A percentile compares a stretch with the other conserved stretches of the same genome.
These are phyloP conservation scores for Amphibolis antarctica DNA, from an alignment of 106 monocot genomes.

Conservation along the genomic window DNA sequence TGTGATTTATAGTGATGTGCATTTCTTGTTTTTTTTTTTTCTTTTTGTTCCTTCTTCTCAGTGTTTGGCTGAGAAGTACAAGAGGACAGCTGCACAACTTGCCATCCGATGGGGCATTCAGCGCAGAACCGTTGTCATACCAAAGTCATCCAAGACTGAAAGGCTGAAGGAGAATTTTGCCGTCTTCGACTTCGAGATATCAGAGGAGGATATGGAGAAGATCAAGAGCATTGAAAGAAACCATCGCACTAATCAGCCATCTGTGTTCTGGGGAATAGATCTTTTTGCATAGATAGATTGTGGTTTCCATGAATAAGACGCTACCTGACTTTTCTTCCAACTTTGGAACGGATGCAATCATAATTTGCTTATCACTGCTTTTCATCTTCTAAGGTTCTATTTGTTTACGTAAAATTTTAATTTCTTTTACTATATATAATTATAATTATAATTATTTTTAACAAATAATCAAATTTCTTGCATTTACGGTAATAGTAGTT, in stretches of 20 bases:
- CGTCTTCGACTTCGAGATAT: conserved; percentile 73
- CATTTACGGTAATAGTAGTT: too few relatives aligned
- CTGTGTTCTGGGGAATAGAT: conserved; percentile 92
- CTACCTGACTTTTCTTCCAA: too few relatives aligned
- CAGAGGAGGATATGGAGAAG: conserved; percentile 73
- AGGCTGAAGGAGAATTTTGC: conserved; percentile 68
- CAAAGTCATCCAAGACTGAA: conserved; percentile 68
- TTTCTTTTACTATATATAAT: too few relatives aligned
- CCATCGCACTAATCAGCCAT: conserved; percentile 80
- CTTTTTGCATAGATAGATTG: conserved; percentile 53
- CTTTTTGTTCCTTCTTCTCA: too few relatives aligned
- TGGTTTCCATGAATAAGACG: background rate
- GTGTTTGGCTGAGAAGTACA: conserved; percentile 77
- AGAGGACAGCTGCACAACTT: conserved; percentile 66
- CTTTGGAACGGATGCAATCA: too few relatives aligned
- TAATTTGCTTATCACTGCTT: too few relatives aligned
- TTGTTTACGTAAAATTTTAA: too few relatives aligned
- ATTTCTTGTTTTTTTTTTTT: background rate
- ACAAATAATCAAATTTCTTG: too few relatives aligned
- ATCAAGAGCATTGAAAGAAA: conserved; percentile 61
- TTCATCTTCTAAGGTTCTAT: too few relatives aligned
- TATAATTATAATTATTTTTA: too few relatives aligned
- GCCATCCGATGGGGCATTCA: conserved; percentile 79
- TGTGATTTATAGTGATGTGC: background rate
- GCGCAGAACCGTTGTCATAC: conserved; percentile 75